phyloP scores from a whole-genome alignment of 306 rosid species.

The Gastrolobium villosum region DNA sequence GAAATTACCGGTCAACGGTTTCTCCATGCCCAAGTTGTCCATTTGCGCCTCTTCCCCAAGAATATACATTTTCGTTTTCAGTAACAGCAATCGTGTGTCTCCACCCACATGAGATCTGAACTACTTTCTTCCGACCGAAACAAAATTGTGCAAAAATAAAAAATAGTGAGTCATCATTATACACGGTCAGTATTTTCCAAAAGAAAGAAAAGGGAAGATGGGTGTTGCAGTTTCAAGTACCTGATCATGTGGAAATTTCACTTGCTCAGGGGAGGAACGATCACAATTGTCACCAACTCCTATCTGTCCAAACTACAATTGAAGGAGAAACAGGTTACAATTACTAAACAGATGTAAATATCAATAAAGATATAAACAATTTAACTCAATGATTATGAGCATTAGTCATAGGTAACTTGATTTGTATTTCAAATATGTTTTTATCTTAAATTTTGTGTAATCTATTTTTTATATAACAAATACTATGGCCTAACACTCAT shows the following conservation, averaged over 20 bases:
- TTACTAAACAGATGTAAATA: constrained; percentile 10
- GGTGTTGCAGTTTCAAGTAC: constrained; percentile 51
- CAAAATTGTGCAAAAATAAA: constrained; percentile 27
- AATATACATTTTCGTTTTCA: constrained; percentile 75
- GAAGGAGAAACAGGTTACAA: constrained; percentile 36
- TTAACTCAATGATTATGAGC: not conserved
- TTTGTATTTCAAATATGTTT: not conserved
- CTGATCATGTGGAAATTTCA: constrained; percentile 77
- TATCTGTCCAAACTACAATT: constrained; percentile 87
- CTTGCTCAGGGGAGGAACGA: constrained; percentile 74
- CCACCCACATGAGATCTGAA: constrained; percentile 88
- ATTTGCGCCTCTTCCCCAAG: constrained; percentile 99
- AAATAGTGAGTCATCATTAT: not conserved
- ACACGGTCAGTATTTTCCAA: not conserved
- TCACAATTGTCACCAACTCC: constrained; percentile 85
- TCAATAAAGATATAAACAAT: not conserved
- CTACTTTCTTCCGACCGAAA: constrained; percentile 71
- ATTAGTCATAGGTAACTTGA: not conserved
- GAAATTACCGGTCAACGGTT: constrained; percentile 74
- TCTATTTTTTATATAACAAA: not conserved
- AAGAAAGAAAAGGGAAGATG: constrained; percentile 29
- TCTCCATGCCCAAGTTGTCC: constrained; percentile 98
- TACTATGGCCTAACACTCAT: not conserved
- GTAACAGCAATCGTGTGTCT: constrained; percentile 89
- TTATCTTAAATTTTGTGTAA: not conserved